Percentiles rank a stretch among this genome's conserved stretches.
Evolutionary conservation across 129 eudicot genomes (phyloP).

Genomic region (Pseudognaphalium luteoalbum): DNA sequence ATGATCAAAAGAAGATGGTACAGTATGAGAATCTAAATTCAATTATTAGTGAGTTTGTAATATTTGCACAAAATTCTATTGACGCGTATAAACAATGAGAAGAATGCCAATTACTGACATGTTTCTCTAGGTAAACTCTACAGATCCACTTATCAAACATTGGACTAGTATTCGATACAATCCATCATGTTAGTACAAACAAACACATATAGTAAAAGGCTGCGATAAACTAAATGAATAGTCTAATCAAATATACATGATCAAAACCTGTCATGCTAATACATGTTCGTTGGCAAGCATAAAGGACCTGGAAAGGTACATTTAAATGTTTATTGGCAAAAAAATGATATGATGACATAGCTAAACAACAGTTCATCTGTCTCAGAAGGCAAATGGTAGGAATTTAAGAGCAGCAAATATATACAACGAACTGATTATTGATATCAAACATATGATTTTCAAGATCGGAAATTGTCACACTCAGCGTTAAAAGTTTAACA

Average conservation of each 20-base stretch:
- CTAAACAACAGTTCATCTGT: background rate
- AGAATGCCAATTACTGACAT: background rate
- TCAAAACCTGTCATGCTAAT: background rate
- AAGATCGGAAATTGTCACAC: background rate
- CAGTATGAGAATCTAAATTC: background rate
- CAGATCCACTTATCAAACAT: background rate
- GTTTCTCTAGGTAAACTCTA: background rate
- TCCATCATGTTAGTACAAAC: conserved; percentile 12
- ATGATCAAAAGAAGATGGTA: conserved; percentile 4
- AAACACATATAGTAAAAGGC: background rate
- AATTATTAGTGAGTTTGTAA: background rate
- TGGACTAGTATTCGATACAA: background rate
- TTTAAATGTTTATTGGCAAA: background rate
- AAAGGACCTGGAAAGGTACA: conserved; percentile 4
- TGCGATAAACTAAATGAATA: background rate
- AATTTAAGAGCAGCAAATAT: background rate
- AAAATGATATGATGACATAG: background rate
- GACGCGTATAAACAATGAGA: background rate
- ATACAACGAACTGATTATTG: background rate
- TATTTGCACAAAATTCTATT: background rate
- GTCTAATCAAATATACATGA: background rate
- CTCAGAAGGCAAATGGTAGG: background rate
- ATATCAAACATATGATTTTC: conserved; percentile 21
- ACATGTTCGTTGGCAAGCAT: background rate
- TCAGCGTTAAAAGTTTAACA: background rate